Percentiles rank a stretch among this genome's conserved stretches.
Conservation (phyloP, 176 grass and related monocot genomes). For the Lolium rigidum region DNA sequence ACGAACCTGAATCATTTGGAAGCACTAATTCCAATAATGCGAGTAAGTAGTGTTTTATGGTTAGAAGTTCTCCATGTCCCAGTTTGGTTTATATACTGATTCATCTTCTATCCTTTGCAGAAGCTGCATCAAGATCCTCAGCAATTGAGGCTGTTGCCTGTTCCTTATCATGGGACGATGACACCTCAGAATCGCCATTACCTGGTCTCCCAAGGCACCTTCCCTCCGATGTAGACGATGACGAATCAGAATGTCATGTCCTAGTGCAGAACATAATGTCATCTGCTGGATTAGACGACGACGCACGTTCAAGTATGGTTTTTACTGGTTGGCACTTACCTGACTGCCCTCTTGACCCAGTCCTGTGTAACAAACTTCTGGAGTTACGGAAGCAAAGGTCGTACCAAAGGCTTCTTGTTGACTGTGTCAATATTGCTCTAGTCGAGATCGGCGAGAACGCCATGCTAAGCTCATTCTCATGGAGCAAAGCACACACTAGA, state of each 20-base stretch:
- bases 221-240: conserved; percentile 41
- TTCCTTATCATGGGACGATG: conserved; percentile 75
- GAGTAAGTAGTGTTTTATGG: conserved; percentile 52
- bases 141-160: conserved; percentile 59
- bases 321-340: conserved; percentile 73
- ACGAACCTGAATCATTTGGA: conserved; percentile 65
- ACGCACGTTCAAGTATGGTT: conserved; percentile 39
- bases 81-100: conserved; percentile 29
- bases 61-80: conserved; percentile 3
- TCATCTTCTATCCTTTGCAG: conserved; percentile 23
- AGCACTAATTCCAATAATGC: conserved; percentile 33
- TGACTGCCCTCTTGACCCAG: conserved; percentile 73
- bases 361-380: conserved; percentile 58
- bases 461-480: conserved; percentile 55
- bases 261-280: conserved; percentile 82
- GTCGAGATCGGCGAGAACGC: conserved; percentile 64
- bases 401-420: conserved; percentile 69
- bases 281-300: conserved; percentile 57
- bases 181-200: conserved; percentile 34
- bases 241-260: conserved; percentile 64
- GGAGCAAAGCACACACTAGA: conserved; percentile 35
- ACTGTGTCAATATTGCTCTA: conserved; percentile 77
- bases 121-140: conserved; percentile 65
- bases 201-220: conserved; percentile 21
- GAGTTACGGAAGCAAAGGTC: conserved; percentile 66